phyloP scores from a whole-genome alignment of 2,329 filamentous ascomycete genomes.

The Trichoderma endophyticum region DNA sequence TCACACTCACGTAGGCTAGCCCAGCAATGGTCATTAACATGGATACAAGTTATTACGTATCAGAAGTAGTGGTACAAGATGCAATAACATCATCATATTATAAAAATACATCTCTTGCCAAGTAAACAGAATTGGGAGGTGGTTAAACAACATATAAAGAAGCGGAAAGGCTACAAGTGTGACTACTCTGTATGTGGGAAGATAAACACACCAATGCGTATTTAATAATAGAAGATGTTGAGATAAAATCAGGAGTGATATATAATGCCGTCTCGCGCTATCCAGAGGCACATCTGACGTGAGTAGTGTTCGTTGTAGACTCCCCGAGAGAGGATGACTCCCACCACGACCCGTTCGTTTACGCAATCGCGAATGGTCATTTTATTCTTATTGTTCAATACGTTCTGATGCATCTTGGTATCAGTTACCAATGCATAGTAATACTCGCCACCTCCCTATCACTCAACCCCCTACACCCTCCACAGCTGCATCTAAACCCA shows the following conservation, averaged over 20 bases:
- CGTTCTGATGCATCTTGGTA: neutral
- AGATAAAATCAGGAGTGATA: neutral
- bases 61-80: too few relatives aligned
- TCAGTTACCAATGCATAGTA: constrained; percentile 3
- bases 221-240: neutral
- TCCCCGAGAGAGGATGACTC: neutral
- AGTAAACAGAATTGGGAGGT: neutral
- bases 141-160: neutral
- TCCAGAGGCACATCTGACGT: neutral
- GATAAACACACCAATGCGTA: neutral
- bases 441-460: constrained; percentile 18
- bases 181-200: neutral
- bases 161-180: neutral
- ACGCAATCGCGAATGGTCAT: neutral
- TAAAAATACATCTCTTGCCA: neutral
- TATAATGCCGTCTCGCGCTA: neutral
- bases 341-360: neutral
- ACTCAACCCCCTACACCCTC: constrained; percentile 38
- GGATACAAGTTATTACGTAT: too few relatives aligned
- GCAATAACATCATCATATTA: too few relatives aligned
- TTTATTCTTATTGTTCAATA: neutral
- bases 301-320: neutral
- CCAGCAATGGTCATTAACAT: neutral
- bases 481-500: constrained; percentile 53
- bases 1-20: neutral